phyloP scores from a whole-genome alignment of 225 moss, liverwort and hornwort species.

The Antitrichia curtipendula region DNA sequence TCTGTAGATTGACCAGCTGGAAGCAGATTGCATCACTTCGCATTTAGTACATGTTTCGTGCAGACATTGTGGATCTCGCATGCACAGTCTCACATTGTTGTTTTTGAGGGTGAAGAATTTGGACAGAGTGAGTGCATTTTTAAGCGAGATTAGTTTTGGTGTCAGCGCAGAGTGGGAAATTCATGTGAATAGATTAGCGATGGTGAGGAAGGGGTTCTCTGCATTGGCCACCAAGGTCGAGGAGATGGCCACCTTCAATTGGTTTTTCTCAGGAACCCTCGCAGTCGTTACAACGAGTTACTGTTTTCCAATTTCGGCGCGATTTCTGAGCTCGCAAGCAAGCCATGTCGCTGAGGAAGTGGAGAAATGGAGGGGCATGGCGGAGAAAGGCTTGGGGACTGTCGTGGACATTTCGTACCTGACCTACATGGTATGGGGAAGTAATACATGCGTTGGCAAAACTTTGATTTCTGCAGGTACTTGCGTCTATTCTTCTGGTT shows the following conservation, averaged over 20 bases:
- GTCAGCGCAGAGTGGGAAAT: not conserved
- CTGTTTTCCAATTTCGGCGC: not conserved
- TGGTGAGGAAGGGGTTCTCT: not conserved
- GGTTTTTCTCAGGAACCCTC: not conserved
- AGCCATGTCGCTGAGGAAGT: not conserved
- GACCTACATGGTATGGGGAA: slow-evolving; percentile 50
- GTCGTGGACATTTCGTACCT: slow-evolving; percentile 31
- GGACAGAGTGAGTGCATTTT: not conserved
- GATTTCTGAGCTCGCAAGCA: not conserved
- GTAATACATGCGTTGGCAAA: slow-evolving; percentile 59
- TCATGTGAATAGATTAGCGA: not conserved
- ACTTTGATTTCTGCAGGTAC: slow-evolving; percentile 69
- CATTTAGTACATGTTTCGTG: not conserved
- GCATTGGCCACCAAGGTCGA: not conserved
- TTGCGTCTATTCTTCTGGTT: not conserved
- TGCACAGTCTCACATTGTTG: not conserved
- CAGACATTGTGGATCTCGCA: not conserved
- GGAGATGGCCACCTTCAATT: not conserved
- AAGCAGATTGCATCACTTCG: not conserved
- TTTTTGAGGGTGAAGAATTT: not conserved
- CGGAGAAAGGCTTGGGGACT: not conserved
- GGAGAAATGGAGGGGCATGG: not conserved
- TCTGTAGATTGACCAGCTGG: not conserved
- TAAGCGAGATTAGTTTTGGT: not conserved
- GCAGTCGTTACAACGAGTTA: not conserved